A percentile compares a stretch with the other conserved stretches of the same genome.
Evolutionary conservation across 2,329 filamentous ascomycete species (phyloP).

Genomic region (Exutisphaerella laricina): DNA sequence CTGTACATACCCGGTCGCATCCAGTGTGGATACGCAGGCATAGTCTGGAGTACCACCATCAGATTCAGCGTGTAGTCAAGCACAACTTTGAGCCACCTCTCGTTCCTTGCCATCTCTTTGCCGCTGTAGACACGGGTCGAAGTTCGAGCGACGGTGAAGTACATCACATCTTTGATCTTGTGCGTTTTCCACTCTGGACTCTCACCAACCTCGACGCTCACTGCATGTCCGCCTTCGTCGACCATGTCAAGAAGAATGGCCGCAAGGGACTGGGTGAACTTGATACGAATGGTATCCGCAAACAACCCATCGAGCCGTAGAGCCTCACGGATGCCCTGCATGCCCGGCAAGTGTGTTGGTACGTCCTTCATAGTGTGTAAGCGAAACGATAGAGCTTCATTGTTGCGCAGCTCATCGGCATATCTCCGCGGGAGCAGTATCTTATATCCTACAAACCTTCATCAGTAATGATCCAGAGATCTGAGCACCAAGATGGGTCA

Average conservation of each 20-base stretch:
- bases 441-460: slow-evolving; percentile 17
- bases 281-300: slow-evolving; percentile 14
- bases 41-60: slow-evolving; percentile 21
- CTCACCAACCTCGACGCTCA: slow-evolving; percentile 1
- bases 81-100: slow-evolving; percentile 35
- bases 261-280: slow-evolving; percentile 16
- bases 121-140: slow-evolving; percentile 38
- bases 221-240: slow-evolving; percentile 13
- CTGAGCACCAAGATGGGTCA: too few species aligned
- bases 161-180: slow-evolving; percentile 19
- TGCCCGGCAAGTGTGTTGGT: slow-evolving; percentile 17
- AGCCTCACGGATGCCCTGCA: slow-evolving; percentile 16
- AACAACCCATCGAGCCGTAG: slow-evolving; percentile 12
- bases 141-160: slow-evolving; percentile 34
- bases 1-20: slow-evolving; percentile 1
- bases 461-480: too few species aligned
- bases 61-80: slow-evolving; percentile 35
- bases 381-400: slow-evolving; percentile 20
- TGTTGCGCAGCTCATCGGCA: slow-evolving; percentile 12
- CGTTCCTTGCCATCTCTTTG: slow-evolving; percentile 32
- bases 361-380: slow-evolving; percentile 12
- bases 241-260: slow-evolving; percentile 14
- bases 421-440: slow-evolving; percentile 15
- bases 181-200: slow-evolving; percentile 8
- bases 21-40: slow-evolving; percentile 28